A percentile compares a stretch with the other conserved stretches of the same genome.
Conservation (phyloP, 768 basidiomycete genomes). For the Lactarius trivialis region DNA sequence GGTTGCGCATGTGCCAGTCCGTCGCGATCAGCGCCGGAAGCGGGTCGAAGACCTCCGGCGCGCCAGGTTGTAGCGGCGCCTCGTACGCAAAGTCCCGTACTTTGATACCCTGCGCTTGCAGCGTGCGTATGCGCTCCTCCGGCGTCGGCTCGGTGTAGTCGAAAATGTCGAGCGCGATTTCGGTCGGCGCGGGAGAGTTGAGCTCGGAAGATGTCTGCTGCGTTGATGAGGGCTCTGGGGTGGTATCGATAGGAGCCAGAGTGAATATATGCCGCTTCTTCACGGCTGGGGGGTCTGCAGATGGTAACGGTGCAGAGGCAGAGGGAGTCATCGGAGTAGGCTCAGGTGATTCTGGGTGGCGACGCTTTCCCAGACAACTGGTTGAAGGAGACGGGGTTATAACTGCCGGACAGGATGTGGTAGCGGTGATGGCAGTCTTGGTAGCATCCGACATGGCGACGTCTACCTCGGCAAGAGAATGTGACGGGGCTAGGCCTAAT, state of each 20-base stretch:
- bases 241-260: not conserved
- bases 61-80: not conserved
- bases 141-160: slow-evolving; percentile 13
- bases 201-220: not conserved
- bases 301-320: not conserved
- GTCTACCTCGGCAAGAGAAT: not conserved
- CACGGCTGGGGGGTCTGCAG: not conserved
- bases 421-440: not conserved
- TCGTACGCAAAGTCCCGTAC: slow-evolving; percentile 31
- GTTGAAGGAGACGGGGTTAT: not conserved
- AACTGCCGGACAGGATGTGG: not conserved
- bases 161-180: slow-evolving; percentile 24
- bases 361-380: slow-evolving; percentile 2
- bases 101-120: slow-evolving; percentile 28
- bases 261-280: not conserved
- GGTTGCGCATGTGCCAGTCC: slow-evolving; percentile 29
- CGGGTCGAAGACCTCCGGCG: slow-evolving; percentile 27
- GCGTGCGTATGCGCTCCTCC: slow-evolving; percentile 6
- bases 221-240: not conserved
- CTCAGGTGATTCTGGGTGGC: not conserved
- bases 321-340: not conserved
- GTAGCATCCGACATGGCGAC: slow-evolving; percentile 3
- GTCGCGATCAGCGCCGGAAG: slow-evolving; percentile 24
- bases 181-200: slow-evolving; percentile 28
- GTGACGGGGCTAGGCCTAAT: not conserved